Conservation (phyloP, 2,329 filamentous ascomycete species). For the Aspergillus sp. region DNA sequence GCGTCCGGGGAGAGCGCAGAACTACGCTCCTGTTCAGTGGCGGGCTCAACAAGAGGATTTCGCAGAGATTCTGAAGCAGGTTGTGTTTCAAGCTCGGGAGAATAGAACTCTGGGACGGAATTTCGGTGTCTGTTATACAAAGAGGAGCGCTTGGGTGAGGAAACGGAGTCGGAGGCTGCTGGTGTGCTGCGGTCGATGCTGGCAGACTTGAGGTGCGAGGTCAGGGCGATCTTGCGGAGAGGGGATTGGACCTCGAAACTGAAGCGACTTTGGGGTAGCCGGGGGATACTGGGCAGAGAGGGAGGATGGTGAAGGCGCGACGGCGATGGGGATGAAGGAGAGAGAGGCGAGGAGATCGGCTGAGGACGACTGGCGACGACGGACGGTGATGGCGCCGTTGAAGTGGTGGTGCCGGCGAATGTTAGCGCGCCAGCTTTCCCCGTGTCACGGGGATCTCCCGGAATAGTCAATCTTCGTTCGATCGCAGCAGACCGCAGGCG, state of each 20-base stretch:
- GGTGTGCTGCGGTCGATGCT: conserved; percentile 48
- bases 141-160: conserved; percentile 46
- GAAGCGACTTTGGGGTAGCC: conserved; percentile 24
- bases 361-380: neutral
- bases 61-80: conserved; percentile 19
- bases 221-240: conserved; percentile 21
- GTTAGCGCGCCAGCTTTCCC: conserved; percentile 27
- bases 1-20: conserved; percentile 24
- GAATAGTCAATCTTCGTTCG: conserved; percentile 14
- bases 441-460: conserved; percentile 30
- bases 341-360: conserved; percentile 1
- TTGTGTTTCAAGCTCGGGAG: conserved; percentile 18
- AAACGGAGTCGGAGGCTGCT: conserved; percentile 53
- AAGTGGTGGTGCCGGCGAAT: conserved; percentile 18
- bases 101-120: conserved; percentile 27
- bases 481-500: conserved; percentile 4
- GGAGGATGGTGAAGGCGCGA: conserved; percentile 7
- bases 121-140: conserved; percentile 36
- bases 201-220: conserved; percentile 21
- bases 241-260: conserved; percentile 24
- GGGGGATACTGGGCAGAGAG: conserved; percentile 12
- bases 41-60: conserved; percentile 13
- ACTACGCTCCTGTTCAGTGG: conserved; percentile 16
- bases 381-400: conserved; percentile 11
- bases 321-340: conserved; percentile 11